A percentile compares a stretch with the other conserved stretches of the same genome.
These are phyloP conservation scores for Calonectria leucothoes DNA, from an alignment of 2,329 filamentous ascomycete species.

Conservation along the genomic window DNA sequence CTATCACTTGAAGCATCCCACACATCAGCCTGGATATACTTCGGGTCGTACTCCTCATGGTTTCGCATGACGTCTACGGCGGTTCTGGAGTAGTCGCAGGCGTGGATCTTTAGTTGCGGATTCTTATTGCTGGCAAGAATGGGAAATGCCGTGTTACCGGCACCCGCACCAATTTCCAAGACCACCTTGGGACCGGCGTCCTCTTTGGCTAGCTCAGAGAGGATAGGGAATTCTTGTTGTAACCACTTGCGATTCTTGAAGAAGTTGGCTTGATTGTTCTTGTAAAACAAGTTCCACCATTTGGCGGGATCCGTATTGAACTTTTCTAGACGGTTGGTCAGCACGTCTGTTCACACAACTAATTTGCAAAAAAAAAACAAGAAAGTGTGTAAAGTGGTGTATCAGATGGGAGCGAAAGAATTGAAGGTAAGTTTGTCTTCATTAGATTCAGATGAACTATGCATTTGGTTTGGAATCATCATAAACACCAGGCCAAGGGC, in stretches of 20 bases:
- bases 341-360: conserved; percentile 38
- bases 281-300: conserved; percentile 99
- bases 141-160: conserved; percentile 96
- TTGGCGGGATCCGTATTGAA: conserved; percentile 93
- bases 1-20: conserved; percentile 86
- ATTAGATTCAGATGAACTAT: conserved; percentile 78
- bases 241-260: conserved; percentile 99
- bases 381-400: conserved; percentile 28
- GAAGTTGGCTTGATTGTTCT: conserved; percentile 96
- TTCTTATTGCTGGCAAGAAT: conserved; percentile 89
- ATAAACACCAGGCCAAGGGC: conserved; percentile 52
- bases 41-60: conserved; percentile 79
- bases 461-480: conserved; percentile 70
- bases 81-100: conserved; percentile 95
- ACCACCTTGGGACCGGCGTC: conserved; percentile 77
- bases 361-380: conserved; percentile 28
- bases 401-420: conserved; percentile 83
- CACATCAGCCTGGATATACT: conserved; percentile 86
- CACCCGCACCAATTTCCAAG: conserved; percentile 93
- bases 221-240: conserved; percentile 91
- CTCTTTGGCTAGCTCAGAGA: conserved; percentile 79
- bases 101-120: conserved; percentile 83
- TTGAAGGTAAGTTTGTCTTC: conserved; percentile 71
- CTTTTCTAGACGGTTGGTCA: conserved; percentile 67
- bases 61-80: conserved; percentile 92